A percentile compares a stretch with the other conserved stretches of the same genome.
These are phyloP conservation scores for Papiliotrema flavescens DNA, from an alignment of 1,284 basidiomycete species.

Conservation along the genomic window DNA sequence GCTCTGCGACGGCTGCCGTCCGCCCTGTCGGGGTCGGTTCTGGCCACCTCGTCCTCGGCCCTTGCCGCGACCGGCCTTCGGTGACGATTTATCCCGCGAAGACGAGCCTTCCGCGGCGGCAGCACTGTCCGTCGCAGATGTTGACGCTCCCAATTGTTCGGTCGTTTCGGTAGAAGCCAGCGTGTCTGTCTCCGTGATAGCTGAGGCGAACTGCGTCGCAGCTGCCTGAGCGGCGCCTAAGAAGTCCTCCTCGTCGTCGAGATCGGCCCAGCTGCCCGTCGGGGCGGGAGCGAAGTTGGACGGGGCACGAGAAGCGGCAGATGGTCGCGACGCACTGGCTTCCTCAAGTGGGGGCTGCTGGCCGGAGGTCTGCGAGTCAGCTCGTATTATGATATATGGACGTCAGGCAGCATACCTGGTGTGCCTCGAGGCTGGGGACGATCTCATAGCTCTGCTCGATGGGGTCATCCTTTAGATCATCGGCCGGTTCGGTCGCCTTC, in stretches of 20 bases:
- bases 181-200: neutral
- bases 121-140: neutral
- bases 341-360: constrained; percentile 12
- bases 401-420: constrained; percentile 23
- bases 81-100: neutral
- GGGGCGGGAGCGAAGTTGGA: neutral
- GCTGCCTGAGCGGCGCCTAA: neutral
- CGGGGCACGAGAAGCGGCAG: neutral
- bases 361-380: constrained; percentile 13
- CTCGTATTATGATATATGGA: neutral
- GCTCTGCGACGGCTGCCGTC: constrained; percentile 1
- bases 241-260: constrained; percentile 13
- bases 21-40: constrained; percentile 1
- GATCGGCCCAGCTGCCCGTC: constrained; percentile 15
- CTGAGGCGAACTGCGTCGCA: neutral
- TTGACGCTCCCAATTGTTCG: neutral
- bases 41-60: neutral
- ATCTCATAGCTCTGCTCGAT: constrained; percentile 18
- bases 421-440: constrained; percentile 11
- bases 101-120: neutral
- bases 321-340: neutral
- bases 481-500: neutral
- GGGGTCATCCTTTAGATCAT: neutral
- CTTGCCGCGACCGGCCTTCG: no score
- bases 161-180: neutral